Evolutionary conservation across 2,329 filamentous ascomycete species (phyloP), one percentile per base, ranked within the genome.

Genomic region (Microcyclospora pomicola): DNA sequence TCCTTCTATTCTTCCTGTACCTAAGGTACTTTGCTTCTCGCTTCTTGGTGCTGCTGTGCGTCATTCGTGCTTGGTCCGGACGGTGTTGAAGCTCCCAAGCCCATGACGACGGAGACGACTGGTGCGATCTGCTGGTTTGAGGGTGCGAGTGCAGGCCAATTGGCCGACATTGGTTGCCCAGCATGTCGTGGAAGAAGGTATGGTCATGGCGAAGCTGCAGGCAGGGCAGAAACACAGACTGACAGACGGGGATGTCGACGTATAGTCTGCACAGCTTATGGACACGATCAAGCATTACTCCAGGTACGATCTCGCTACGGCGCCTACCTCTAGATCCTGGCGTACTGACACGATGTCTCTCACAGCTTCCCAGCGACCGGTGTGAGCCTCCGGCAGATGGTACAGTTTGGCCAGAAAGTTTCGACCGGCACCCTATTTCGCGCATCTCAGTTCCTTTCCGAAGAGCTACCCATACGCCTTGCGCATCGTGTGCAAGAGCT

Each of bases 401-500:
- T 96, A 42, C 88, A 96, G 63, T 96, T 96, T 62, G 88, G 88
- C 58, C 86, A 94, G 68, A 83, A 78, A 60, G 87, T 88, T 37
- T 95, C 87, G 12, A 83, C 79, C 52, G 85, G 88, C 49, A 98
- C 91, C 37, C 72, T 98, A 40, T 98, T 96, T 67, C 83, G 88
- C 59, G 91, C 91, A 37, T 96, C 91, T 16, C 91, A 96, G 67
- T 98, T 98, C 64, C 78, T 98, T 41, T 91, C 88, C 54, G 91
- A 98, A 68, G 91, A 98, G 68, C 77, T 98, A 15, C 91, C 91
- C 49, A 98, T 98, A 55, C 83, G 91, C 37, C 72, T 98, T 44
- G 91, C 91, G 52, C 91, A 98, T 65, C 82, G 91, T 47, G 91
- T 98, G 42, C 83, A 94, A 63, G 91, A 98, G 66, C 75, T 98